Percentiles rank a stretch among this genome's conserved stretches.
These are phyloP conservation scores for Colletotrichum gigasporum DNA, from an alignment of 2,329 filamentous ascomycete genomes.

Conservation along the genomic window DNA sequence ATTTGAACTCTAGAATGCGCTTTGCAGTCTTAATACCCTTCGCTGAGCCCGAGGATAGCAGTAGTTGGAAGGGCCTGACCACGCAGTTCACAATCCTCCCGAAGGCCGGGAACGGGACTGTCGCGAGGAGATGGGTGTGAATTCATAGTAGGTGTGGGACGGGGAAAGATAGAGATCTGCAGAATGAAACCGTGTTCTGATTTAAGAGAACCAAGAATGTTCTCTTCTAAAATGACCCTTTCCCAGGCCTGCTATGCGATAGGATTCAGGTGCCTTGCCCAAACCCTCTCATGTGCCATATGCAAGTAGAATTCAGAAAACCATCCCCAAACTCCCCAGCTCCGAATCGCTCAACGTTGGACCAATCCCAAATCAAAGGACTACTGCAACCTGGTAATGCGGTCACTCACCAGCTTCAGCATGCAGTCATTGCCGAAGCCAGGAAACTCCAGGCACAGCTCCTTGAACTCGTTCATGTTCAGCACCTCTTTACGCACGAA, in stretches of 20 bases:
- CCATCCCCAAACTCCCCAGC: too few species aligned
- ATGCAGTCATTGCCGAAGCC: conserved; percentile 13
- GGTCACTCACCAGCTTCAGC: neutral
- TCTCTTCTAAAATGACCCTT: too few species aligned
- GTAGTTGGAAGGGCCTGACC: conserved; percentile 26
- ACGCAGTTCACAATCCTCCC: conserved; percentile 15
- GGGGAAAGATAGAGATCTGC: too few species aligned
- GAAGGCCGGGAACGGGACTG: conserved; percentile 1
- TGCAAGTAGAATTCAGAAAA: too few species aligned
- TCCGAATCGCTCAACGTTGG: too few species aligned
- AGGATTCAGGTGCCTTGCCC: too few species aligned
- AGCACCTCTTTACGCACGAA: neutral
- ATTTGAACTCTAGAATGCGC: conserved; percentile 2
- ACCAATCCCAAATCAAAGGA: too few species aligned
- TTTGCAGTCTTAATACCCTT: conserved; percentile 19
- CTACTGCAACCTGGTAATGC: neutral
- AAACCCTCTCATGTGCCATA: too few species aligned
- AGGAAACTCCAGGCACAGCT: neutral
- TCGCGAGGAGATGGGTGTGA: neutral
- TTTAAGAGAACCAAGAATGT: too few species aligned
- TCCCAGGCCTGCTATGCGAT: too few species aligned
- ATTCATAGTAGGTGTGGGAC: too few species aligned
- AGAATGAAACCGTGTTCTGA: too few species aligned
- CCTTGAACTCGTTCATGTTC: neutral
- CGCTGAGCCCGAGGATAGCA: neutral